Evolutionary conservation across 2,329 filamentous ascomycete species (phyloP).

Genomic region (Tolypocladium amazonense): DNA sequence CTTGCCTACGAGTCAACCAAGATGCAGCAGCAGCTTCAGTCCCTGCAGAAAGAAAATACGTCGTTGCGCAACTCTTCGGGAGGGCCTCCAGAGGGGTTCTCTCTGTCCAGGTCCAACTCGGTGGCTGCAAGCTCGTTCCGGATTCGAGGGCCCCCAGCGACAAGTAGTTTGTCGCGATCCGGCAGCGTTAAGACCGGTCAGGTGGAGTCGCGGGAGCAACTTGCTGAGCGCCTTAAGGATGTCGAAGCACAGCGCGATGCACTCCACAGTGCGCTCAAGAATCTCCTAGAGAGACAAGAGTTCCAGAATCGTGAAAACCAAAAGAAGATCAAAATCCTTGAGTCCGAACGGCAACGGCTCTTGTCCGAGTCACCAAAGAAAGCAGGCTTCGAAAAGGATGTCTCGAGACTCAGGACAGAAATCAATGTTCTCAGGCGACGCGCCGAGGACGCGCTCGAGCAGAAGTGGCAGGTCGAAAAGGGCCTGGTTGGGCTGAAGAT

Average conservation of each 20-base stretch:
- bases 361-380: slow-evolving; percentile 59
- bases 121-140: slow-evolving; percentile 44
- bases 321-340: slow-evolving; percentile 68
- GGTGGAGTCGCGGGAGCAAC: slow-evolving; percentile 52
- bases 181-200: slow-evolving; percentile 40
- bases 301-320: slow-evolving; percentile 73
- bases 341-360: slow-evolving; percentile 67
- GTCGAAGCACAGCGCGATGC: slow-evolving; percentile 91
- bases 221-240: slow-evolving; percentile 78
- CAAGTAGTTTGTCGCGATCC: slow-evolving; percentile 45
- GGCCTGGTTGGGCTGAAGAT: slow-evolving; percentile 82
- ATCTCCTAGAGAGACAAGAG: slow-evolving; percentile 75
- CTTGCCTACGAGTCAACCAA: slow-evolving; percentile 72
- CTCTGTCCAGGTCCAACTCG: slow-evolving; percentile 55
- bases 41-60: slow-evolving; percentile 57
- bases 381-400: slow-evolving; percentile 75
- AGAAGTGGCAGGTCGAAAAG: slow-evolving; percentile 95
- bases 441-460: slow-evolving; percentile 86
- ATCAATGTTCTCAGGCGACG: slow-evolving; percentile 74
- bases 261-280: slow-evolving; percentile 76
- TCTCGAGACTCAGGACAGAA: slow-evolving; percentile 69
- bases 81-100: slow-evolving; percentile 7
- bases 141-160: slow-evolving; percentile 24
- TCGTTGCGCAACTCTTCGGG: slow-evolving; percentile 33
- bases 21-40: slow-evolving; percentile 76